These are phyloP conservation scores for Naumovozyma castellii DNA, from an alignment of 805 yeast species.

Conservation along the genomic window DNA sequence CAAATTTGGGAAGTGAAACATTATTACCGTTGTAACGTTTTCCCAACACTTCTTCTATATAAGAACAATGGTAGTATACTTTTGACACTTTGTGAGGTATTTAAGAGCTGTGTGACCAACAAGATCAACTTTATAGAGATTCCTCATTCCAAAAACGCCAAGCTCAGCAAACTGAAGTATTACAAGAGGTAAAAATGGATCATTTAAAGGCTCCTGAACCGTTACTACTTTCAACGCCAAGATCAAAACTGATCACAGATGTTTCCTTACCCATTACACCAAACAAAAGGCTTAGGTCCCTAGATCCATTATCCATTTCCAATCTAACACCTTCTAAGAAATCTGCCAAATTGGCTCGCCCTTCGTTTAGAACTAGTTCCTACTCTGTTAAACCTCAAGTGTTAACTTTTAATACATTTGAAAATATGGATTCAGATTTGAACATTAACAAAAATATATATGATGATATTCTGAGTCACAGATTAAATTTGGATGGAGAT, in stretches of 20 bases:
- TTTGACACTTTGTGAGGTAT: too few species aligned
- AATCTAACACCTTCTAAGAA: slow-evolving; percentile 8
- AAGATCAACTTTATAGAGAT: too few species aligned
- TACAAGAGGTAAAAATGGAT: neutral
- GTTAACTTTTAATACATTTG: slow-evolving; percentile 1
- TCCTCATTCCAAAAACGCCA: too few species aligned
- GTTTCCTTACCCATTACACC: slow-evolving; percentile 9
- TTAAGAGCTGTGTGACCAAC: too few species aligned
- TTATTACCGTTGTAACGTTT: too few species aligned
- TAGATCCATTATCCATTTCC: neutral
- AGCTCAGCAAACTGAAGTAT: too few species aligned
- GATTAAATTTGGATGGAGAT: slow-evolving; percentile 9
- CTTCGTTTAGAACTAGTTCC: slow-evolving; percentile 1
- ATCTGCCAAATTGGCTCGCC: slow-evolving; percentile 4
- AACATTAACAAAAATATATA: neutral
- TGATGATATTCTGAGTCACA: slow-evolving; percentile 6
- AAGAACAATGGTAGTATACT: neutral
- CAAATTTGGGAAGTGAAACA: neutral
- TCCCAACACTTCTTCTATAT: too few species aligned
- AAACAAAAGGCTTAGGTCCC: slow-evolving; percentile 4
- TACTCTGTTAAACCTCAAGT: slow-evolving; percentile 2
- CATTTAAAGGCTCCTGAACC: slow-evolving; percentile 1
- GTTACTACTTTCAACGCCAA: slow-evolving; percentile 11
- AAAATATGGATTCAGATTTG: neutral
- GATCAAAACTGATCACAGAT: slow-evolving; percentile 4